These are phyloP conservation scores for Cryptosporidium sp. DNA, from an alignment of 169 alveolate species.

Conservation along the genomic window DNA sequence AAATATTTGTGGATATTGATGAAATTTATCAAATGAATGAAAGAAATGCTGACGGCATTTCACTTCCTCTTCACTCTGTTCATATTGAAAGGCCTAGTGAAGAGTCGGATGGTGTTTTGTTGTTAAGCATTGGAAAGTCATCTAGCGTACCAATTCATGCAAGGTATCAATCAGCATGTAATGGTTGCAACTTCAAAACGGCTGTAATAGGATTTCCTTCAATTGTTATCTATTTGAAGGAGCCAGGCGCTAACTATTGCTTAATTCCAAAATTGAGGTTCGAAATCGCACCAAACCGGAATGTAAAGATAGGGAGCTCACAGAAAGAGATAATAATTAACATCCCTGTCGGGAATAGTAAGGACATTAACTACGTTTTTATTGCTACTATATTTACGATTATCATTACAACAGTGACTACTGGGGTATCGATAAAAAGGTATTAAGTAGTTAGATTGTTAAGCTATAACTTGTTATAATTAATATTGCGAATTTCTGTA, in stretches of 20 bases:
- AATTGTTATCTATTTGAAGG: neutral
- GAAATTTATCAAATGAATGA: conserved; percentile 39
- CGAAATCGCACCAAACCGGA: neutral
- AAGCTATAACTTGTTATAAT: conserved; percentile 6
- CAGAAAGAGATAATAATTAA: conserved; percentile 15
- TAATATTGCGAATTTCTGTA: conserved; percentile 15
- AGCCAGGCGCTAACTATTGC: neutral
- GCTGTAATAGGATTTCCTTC: neutral
- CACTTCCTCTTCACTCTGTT: conserved; percentile 34
- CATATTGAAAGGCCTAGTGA: conserved; percentile 65
- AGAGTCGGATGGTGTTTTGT: conserved; percentile 17
- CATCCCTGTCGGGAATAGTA: conserved; percentile 48
- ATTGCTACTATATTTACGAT: conserved; percentile 9
- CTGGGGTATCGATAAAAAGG: conserved; percentile 36
- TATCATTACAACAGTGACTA: neutral
- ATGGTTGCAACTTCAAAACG: conserved; percentile 31
- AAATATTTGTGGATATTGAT: conserved; percentile 43
- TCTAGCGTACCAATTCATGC: conserved; percentile 31
- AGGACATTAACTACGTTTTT: conserved; percentile 38
- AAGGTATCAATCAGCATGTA: conserved; percentile 64
- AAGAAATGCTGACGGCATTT: neutral
- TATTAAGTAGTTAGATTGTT: neutral
- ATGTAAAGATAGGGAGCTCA: neutral
- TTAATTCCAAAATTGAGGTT: neutral
- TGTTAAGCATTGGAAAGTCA: conserved; percentile 12